Base-by-base conservation (phyloP, 2,329 filamentous ascomycete species). In the Emmonsia crescens region DNA sequence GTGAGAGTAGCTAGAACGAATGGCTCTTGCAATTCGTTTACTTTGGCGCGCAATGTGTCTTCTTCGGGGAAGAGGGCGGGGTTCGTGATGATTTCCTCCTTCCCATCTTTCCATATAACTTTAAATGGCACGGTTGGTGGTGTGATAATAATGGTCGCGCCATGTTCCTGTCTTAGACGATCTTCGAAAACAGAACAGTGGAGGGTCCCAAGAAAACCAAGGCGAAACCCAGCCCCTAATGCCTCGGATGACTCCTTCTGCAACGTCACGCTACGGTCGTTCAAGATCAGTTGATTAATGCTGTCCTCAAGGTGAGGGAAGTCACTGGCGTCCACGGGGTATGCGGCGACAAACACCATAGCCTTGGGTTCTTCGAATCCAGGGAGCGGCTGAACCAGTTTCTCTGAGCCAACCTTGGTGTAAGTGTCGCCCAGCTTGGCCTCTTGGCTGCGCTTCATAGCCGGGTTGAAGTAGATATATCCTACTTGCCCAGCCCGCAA, bases 131-230 rank as follows among this genome's bases (percentile, higher is more conserved):
- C 94, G 0, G 90, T 93, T 0, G 94, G 94, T 44, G 96, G 93
- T 0, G 94, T 99, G 72, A 99, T 94, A 75, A 99, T 96, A 71
- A 99, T 91, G 70, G 86, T 94, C 2, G 89, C 89, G 5, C 93
- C 94, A 70, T 99, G 92, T 74, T 99, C 94, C 75, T 96, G 91
- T 51, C 91, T 86, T 60, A 99, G 78, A 0, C 94, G 89, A 74
- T 99, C 94, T 75, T 99, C 92, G 69, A 99, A 99, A 4, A 99
- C 94, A n/a, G 92, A 97, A 77, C 94, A 97, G 74, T 99, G 94
- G 56, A 99, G 79, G 14, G 92, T 97, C n/a, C 94, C 94, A 3
- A 99, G 77, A 71, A 99, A 99, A 0, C 94, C 94, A 12, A 99
- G 78, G 54, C 94, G 86, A 88, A 94, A 99, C 1, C 94, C 94